Conservation (phyloP, 805 yeast genomes). For the Wickerhamiella parazyma region DNA sequence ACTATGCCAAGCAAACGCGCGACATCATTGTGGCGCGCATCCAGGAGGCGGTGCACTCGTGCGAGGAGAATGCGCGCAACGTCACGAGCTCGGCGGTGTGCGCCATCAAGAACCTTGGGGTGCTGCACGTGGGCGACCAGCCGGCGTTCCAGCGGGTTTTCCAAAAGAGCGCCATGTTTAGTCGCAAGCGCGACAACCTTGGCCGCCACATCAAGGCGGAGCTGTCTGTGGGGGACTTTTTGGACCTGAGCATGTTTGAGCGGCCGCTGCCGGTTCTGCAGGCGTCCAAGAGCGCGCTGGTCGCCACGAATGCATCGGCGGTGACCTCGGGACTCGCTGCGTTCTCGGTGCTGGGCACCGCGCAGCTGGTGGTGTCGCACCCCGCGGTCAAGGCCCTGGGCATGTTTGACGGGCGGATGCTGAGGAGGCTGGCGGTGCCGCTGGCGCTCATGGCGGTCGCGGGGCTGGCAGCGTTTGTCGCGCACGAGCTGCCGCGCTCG, state of each 20-base stretch:
- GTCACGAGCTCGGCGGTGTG: slow-evolving; percentile 49
- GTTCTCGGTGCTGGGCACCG: slow-evolving; percentile 15
- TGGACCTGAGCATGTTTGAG: slow-evolving; percentile 44
- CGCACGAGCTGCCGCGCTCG: slow-evolving; percentile 78
- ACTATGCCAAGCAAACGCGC: slow-evolving; percentile 60
- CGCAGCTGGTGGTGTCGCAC: slow-evolving; percentile 12
- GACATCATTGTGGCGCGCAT: slow-evolving; percentile 51
- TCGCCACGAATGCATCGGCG: slow-evolving; percentile 13
- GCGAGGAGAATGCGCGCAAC: slow-evolving; percentile 58
- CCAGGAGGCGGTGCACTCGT: slow-evolving; percentile 43
- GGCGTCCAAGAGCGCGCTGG: slow-evolving; percentile 13
- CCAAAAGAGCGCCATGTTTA: slow-evolving; percentile 64
- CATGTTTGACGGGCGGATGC: slow-evolving; percentile 4
- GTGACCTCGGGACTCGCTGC: slow-evolving; percentile 17
- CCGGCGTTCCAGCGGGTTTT: slow-evolving; percentile 34
- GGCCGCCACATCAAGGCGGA: slow-evolving; percentile 44
- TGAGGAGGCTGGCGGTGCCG: slow-evolving; percentile 41
- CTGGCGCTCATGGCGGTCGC: slow-evolving; percentile 36
- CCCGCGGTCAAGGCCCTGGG: slow-evolving; percentile 7
- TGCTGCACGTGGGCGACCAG: slow-evolving; percentile 47
- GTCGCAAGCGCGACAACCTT: slow-evolving; percentile 51
- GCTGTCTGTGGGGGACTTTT: slow-evolving; percentile 56
- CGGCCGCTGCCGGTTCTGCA: slow-evolving; percentile 19
- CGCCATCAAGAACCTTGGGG: slow-evolving; percentile 49
- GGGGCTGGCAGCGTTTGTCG: slow-evolving; percentile 45